A percentile compares a stretch with the other conserved stretches of the same genome.
These are phyloP conservation scores for Yarrowia sp. DNA, from an alignment of 805 yeast genomes.

Conservation along the genomic window DNA sequence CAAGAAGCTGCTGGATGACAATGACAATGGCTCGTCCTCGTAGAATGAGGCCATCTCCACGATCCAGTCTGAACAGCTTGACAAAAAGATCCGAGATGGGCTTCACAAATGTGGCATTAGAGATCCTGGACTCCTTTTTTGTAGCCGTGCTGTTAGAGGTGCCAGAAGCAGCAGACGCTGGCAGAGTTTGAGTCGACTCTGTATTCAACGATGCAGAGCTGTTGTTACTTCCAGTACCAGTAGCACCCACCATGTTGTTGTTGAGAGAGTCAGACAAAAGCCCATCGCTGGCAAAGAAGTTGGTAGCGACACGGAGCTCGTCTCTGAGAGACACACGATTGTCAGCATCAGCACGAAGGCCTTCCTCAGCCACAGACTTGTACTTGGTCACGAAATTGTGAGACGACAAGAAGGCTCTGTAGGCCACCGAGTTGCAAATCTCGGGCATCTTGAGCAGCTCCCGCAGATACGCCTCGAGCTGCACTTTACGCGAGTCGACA, in stretches of 20 bases:
- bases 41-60: constrained; percentile 63
- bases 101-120: constrained; percentile 53
- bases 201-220: background rate
- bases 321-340: constrained; percentile 48
- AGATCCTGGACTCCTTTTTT: background rate
- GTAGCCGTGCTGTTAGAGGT: background rate
- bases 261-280: background rate
- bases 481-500: constrained; percentile 58
- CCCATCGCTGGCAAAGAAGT: constrained; percentile 9
- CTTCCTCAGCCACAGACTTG: constrained; percentile 11
- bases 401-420: constrained; percentile 75
- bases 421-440: constrained; percentile 69
- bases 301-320: constrained; percentile 14
- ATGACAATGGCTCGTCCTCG: constrained; percentile 80
- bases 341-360: constrained; percentile 29
- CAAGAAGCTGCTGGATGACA: constrained; percentile 78
- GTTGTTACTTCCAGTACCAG: background rate
- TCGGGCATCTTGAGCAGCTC: constrained; percentile 56
- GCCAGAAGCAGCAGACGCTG: background rate
- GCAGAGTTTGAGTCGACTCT: background rate
- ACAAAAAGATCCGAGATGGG: constrained; percentile 78
- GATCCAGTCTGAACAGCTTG: constrained; percentile 61
- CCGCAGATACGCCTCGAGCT: constrained; percentile 61
- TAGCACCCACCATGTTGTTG: background rate
- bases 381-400: constrained; percentile 48